Conservation (phyloP, 2,329 filamentous ascomycete species). For the Fusarium longipes region DNA sequence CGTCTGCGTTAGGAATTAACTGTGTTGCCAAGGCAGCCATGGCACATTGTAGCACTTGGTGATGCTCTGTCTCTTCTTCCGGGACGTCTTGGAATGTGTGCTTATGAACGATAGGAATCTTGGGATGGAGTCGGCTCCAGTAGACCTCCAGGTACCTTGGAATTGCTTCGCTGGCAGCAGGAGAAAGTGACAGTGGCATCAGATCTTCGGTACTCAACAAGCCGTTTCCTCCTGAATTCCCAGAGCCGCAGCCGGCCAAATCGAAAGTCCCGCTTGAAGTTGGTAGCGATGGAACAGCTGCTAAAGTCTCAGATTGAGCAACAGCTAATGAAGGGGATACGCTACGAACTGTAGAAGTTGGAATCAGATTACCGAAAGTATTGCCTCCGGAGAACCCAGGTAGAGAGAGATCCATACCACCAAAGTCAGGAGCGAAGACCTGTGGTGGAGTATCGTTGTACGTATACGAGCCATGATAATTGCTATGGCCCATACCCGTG, state of each 20-base stretch:
- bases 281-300: constrained; percentile 57
- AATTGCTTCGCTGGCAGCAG: constrained; percentile 56
- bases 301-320: constrained; percentile 62
- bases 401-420: constrained; percentile 49
- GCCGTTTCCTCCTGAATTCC: constrained; percentile 55
- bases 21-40: constrained; percentile 70
- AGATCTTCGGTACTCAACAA: constrained; percentile 47
- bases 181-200: constrained; percentile 52
- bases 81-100: constrained; percentile 55
- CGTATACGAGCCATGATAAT: constrained; percentile 46
- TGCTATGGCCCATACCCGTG: constrained; percentile 36
- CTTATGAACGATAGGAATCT: constrained; percentile 64
- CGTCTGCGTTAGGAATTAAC: constrained; percentile 59
- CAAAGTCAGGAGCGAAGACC: constrained; percentile 52
- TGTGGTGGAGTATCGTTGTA: constrained; percentile 48
- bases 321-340: constrained; percentile 60
- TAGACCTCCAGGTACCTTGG: constrained; percentile 64
- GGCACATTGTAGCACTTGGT: constrained; percentile 61
- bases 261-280: constrained; percentile 50
- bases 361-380: constrained; percentile 53
- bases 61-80: constrained; percentile 48
- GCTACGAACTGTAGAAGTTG: constrained; percentile 60
- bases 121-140: constrained; percentile 62
- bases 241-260: constrained; percentile 53
- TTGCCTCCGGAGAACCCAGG: constrained; percentile 53